Evolutionary conservation across 2,329 filamentous ascomycete genomes (phyloP).

Genomic region (Blastomyces emzantsi): DNA sequence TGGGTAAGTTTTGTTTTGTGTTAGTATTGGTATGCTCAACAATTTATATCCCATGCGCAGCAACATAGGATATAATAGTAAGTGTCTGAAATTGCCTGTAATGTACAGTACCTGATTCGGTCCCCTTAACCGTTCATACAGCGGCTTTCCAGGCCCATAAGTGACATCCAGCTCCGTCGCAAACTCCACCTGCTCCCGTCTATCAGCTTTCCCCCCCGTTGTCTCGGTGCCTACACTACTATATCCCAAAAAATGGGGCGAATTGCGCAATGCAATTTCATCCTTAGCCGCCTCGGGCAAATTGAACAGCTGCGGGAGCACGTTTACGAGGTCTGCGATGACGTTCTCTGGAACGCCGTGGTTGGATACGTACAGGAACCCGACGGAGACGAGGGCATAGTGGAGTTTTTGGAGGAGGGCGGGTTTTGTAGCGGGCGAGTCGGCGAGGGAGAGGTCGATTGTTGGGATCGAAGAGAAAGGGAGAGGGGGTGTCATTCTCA

Average conservation of each 20-base stretch:
- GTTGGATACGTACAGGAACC: conserved; percentile 24
- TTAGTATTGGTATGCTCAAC: neutral
- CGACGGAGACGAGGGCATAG: conserved; percentile 18
- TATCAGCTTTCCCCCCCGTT: conserved; percentile 46
- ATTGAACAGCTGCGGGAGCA: conserved; percentile 19
- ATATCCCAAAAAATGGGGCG: conserved; percentile 54
- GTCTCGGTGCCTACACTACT: conserved; percentile 47
- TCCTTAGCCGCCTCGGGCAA: conserved; percentile 19
- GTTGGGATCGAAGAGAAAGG: conserved; percentile 35
- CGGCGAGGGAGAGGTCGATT: conserved; percentile 41
- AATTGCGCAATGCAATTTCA: conserved; percentile 35
- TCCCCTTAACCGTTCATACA: conserved; percentile 40
- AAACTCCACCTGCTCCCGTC: conserved; percentile 52
- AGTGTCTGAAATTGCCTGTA: conserved; percentile 15
- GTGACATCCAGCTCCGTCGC: conserved; percentile 45
- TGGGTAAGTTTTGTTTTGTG: conserved; percentile 17
- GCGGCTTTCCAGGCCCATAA: conserved; percentile 26
- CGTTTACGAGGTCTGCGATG: conserved; percentile 17
- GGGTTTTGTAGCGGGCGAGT: conserved; percentile 27
- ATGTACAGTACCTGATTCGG: conserved; percentile 36
- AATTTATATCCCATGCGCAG: neutral
- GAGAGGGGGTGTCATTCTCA: conserved; percentile 11
- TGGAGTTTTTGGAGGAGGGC: conserved; percentile 31
- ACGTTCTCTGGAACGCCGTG: conserved; percentile 17
- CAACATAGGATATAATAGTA: conserved; percentile 19